Conservation (phyloP, 1,284 basidiomycete genomes). For the Irpex lacteus region DNA sequence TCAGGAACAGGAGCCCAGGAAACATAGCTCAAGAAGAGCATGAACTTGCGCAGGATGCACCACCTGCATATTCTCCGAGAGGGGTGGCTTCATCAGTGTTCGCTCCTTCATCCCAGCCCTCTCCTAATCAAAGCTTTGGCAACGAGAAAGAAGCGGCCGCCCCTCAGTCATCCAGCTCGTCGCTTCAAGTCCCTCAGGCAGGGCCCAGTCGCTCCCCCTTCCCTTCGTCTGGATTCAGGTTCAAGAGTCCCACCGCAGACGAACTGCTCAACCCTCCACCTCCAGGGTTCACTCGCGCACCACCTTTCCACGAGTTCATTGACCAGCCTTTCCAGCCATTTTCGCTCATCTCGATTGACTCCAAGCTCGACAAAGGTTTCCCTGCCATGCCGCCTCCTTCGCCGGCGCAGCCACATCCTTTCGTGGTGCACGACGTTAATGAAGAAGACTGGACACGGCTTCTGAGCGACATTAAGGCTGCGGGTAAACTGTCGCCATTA, state of each 20-base stretch:
- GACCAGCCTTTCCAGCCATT: constrained; percentile 17
- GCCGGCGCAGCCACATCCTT: constrained; percentile 19
- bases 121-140: no score
- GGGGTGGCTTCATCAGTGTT: no score
- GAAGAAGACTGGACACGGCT: constrained; percentile 23
- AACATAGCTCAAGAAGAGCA: no score
- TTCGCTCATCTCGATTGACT: constrained; percentile 12
- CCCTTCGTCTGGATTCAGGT: neutral
- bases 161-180: neutral
- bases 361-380: constrained; percentile 19
- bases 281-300: constrained; percentile 8
- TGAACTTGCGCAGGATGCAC: no score
- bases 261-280: constrained; percentile 11
- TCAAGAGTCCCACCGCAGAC: constrained; percentile 4
- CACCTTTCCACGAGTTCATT: constrained; percentile 8
- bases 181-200: neutral
- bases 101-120: no score
- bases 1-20: no score
- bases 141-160: no score
- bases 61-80: no score
- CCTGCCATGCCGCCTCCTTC: constrained; percentile 16
- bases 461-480: constrained; percentile 16
- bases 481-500: constrained; percentile 22
- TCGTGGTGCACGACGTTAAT: constrained; percentile 20
- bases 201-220: neutral